These are phyloP conservation scores for Moricandia moricandioides DNA, from an alignment of 345 rosid genomes.

Conservation along the genomic window DNA sequence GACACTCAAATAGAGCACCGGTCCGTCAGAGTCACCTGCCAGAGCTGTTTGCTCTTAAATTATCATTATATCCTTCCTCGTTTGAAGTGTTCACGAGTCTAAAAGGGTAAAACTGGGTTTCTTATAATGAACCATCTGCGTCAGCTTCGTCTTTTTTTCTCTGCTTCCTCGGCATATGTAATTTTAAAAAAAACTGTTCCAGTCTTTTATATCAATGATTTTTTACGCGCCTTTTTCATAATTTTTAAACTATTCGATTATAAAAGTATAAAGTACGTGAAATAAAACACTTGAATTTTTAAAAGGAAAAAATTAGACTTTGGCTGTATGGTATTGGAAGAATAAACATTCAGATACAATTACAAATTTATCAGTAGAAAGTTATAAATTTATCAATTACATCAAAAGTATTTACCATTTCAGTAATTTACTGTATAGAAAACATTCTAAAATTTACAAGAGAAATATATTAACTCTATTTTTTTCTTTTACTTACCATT, in stretches of 20 bases:
- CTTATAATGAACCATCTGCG: constrained; percentile 35
- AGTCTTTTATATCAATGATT: constrained; percentile 18
- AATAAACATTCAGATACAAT: too few species aligned
- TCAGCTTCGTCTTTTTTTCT: constrained; percentile 37
- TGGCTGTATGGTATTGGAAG: too few species aligned
- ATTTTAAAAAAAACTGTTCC: neutral
- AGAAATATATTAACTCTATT: too few species aligned
- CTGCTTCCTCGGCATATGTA: constrained; percentile 39
- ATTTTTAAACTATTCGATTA: neutral
- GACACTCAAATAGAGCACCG: constrained; percentile 39
- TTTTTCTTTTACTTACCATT: too few species aligned
- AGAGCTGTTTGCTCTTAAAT: constrained; percentile 9
- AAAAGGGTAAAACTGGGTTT: neutral
- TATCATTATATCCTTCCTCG: neutral
- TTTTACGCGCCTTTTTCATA: neutral
- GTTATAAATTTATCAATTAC: too few species aligned
- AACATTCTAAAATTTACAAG: too few species aligned
- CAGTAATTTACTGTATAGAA: too few species aligned
- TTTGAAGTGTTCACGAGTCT: neutral
- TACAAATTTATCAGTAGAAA: too few species aligned
- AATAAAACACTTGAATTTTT: constrained; percentile 1
- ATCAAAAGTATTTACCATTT: too few species aligned
- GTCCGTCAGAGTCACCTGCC: constrained; percentile 41
- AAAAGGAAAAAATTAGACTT: neutral
- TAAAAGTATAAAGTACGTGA: constrained; percentile 8